Conservation (phyloP, 345 rosid species). For the Arabis alpina region DNA sequence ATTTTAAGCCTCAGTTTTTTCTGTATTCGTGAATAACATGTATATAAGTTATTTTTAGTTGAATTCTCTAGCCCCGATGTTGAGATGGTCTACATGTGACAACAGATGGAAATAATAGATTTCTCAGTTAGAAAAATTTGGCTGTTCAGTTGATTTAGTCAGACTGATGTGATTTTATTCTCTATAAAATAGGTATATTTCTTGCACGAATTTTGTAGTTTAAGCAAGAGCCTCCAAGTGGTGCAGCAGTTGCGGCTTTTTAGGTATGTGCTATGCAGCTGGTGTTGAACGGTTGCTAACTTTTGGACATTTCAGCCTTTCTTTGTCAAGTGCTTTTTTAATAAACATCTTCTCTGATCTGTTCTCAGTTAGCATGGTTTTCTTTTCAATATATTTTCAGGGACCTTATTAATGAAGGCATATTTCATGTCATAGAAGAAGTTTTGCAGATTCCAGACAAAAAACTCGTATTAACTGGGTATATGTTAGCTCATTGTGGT, state of each 20-base stretch:
- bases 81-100: slow-evolving; percentile 24
- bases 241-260: slow-evolving; percentile 94
- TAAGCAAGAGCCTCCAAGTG: slow-evolving; percentile 95
- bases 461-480: slow-evolving; percentile 95
- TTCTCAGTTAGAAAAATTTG: slow-evolving; percentile 2
- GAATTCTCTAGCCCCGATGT: neutral
- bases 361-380: slow-evolving; percentile 14
- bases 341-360: neutral
- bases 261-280: slow-evolving; percentile 57
- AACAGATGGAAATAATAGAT: slow-evolving; percentile 23
- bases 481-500: slow-evolving; percentile 34
- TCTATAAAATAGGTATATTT: slow-evolving; percentile 69
- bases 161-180: slow-evolving; percentile 32
- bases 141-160: slow-evolving; percentile 19
- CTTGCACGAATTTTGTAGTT: slow-evolving; percentile 93
- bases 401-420: slow-evolving; percentile 90
- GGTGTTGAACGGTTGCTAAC: neutral
- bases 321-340: neutral
- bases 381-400: slow-evolving; percentile 48
- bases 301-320: neutral
- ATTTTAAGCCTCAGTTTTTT: slow-evolving; percentile 3
- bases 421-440: slow-evolving; percentile 80
- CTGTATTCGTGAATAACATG: slow-evolving; percentile 25
- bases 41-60: slow-evolving; percentile 4
- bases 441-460: slow-evolving; percentile 87